Evolutionary conservation across 2,329 filamentous ascomycete species (phyloP), one percentile per base, ranked within the genome.

Genomic region (Epichloe sibirici): DNA sequence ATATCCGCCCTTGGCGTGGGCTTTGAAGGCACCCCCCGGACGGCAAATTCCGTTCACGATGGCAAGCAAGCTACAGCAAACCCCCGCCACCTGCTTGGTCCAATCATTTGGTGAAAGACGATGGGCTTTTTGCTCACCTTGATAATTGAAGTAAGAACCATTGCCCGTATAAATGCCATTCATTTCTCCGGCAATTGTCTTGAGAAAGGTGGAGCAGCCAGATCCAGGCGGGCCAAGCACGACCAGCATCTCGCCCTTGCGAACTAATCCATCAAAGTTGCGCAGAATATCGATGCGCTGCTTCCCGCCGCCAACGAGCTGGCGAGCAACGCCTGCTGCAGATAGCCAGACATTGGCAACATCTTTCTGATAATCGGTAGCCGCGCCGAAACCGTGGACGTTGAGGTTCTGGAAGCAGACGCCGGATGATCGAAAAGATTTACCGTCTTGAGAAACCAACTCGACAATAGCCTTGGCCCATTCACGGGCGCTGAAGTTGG

Each of bases 141-240:
- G 85, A 63, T 94, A 95, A 69, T 94, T 91, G 63, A 95, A 81
- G 56, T 87, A 81, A 0, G 86, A 83, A 11, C 73, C 70, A 3
- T 84, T 70, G 47, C 88, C 85, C 13, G 93, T 74, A 59, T 78
- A 81, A 59, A 94, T 83, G 49, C 89, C 89, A 59, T 90, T 85
- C 23, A 85, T 88, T 68, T 94, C 88, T 55, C 89, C 88, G 3
- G 88, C 81, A 58, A 94, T 80, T 0, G 88, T 87, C 72, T 94
- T 94, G 53, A 95, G 74, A 57, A 94, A 83, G 2, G 89, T 94
- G 15, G 86, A 88, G 66, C 89, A 95, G 51, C 86, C 86, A n/a
- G 78, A 76, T 42, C 79, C 79, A 2, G 85, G 85, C 52, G 84
- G 85, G 15, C 85, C 85, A 37, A 89, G 74, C 2, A 88, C 85